phyloP scores from a whole-genome alignment of 2,329 filamentous ascomycete genomes.

The Aspergillus bombycis region DNA sequence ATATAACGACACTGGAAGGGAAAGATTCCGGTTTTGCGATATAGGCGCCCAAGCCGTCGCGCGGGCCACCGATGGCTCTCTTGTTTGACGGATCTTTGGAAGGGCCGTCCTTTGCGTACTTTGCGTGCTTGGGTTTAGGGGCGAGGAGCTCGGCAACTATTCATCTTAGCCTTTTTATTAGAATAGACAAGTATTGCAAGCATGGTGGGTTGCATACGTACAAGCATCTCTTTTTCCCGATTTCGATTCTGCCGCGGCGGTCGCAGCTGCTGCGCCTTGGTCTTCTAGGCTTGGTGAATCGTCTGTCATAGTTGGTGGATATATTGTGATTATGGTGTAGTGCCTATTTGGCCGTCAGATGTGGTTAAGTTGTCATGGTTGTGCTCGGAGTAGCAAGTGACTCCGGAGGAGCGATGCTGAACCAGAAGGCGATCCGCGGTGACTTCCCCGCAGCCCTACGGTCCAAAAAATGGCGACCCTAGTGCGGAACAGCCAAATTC shows the following conservation, averaged over 20 bases:
- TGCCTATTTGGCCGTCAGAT: not conserved
- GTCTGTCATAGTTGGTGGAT: not conserved
- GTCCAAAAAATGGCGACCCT: slow-evolving; percentile 24
- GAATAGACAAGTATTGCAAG: not conserved
- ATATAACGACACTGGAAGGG: slow-evolving; percentile 63
- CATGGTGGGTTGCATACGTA: slow-evolving; percentile 21
- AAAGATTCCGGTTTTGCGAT: slow-evolving; percentile 65
- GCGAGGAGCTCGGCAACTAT: slow-evolving; percentile 60
- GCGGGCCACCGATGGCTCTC: slow-evolving; percentile 46
- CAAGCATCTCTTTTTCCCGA: slow-evolving; percentile 42
- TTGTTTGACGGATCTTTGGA: slow-evolving; percentile 25
- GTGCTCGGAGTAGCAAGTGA: not conserved
- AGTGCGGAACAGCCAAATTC: slow-evolving; percentile 35
- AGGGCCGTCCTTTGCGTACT: slow-evolving; percentile 22
- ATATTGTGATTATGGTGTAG: not conserved
- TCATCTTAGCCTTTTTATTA: slow-evolving; percentile 7
- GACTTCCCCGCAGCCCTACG: slow-evolving; percentile 16
- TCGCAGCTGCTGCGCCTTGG: slow-evolving; percentile 13
- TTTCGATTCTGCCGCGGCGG: slow-evolving; percentile 12
- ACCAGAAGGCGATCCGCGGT: slow-evolving; percentile 5
- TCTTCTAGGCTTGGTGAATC: slow-evolving; percentile 8
- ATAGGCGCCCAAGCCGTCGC: slow-evolving; percentile 69
- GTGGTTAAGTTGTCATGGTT: not conserved
- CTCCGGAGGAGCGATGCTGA: slow-evolving; percentile 13
- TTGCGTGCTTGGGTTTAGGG: slow-evolving; percentile 48